These are phyloP conservation scores for Phytophthora cactorum DNA, from an alignment of 352 stramenopile genomes.

Conservation along the genomic window DNA sequence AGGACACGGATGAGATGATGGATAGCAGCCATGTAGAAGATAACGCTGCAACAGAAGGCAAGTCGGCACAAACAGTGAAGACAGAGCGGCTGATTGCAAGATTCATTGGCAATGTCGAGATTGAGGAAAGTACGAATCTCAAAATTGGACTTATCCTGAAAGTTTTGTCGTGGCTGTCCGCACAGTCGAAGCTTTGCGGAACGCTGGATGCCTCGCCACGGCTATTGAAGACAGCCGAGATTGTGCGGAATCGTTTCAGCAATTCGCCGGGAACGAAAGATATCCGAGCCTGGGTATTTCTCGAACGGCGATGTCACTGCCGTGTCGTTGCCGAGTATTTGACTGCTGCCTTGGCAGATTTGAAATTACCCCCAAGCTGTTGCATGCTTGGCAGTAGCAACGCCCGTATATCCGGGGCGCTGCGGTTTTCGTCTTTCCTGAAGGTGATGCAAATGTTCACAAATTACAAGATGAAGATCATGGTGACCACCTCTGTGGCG, in stretches of 20 bases:
- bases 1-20: conserved; percentile 19
- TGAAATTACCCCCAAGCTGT: conserved; percentile 61
- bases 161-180: conserved; percentile 54
- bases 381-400: conserved; percentile 80
- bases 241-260: conserved; percentile 56
- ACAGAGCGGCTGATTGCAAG: conserved; percentile 31
- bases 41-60: neutral
- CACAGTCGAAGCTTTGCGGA: conserved; percentile 40
- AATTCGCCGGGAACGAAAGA: conserved; percentile 33
- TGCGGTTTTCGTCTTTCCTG: conserved; percentile 71
- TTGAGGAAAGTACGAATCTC: conserved; percentile 37
- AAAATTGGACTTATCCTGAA: conserved; percentile 69
- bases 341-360: conserved; percentile 45
- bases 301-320: conserved; percentile 72
- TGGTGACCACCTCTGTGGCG: conserved; percentile 84
- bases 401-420: conserved; percentile 59
- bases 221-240: conserved; percentile 57
- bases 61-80: conserved; percentile 18
- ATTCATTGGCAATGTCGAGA: conserved; percentile 42
- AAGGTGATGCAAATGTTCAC: conserved; percentile 77
- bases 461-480: conserved; percentile 54
- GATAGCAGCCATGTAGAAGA: conserved; percentile 4
- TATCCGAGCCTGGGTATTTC: conserved; percentile 68
- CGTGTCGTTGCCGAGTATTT: conserved; percentile 83
- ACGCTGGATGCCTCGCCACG: conserved; percentile 53